A percentile compares a stretch with the other conserved stretches of the same genome.
These are phyloP conservation scores for Alternaria sp. DNA, from an alignment of 2,329 filamentous ascomycete genomes.

Conservation along the genomic window DNA sequence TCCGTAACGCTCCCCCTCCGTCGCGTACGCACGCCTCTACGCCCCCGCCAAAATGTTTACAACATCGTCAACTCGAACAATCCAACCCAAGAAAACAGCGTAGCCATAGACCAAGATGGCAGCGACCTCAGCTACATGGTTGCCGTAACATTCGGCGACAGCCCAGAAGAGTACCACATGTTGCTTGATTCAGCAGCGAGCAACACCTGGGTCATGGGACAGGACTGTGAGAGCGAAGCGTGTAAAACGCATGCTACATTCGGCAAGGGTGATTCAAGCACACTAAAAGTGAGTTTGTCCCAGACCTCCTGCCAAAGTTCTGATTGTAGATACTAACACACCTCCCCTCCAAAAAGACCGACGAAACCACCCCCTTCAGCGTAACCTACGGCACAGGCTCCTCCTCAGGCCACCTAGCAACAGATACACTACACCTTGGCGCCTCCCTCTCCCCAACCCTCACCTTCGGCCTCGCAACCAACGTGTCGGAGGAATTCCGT, in stretches of 20 bases:
- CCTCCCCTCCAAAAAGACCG: constrained; percentile 46
- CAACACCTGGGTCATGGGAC: constrained; percentile 85
- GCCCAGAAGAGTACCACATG: constrained; percentile 61
- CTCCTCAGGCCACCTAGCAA: constrained; percentile 71
- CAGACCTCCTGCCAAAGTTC: background rate
- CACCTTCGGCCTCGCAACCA: constrained; percentile 75
- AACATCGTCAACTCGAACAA: constrained; percentile 50
- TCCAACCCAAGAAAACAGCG: constrained; percentile 55
- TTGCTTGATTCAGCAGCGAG: constrained; percentile 64
- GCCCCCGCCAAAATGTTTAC: constrained; percentile 59
- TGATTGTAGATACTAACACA: background rate
- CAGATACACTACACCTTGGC: constrained; percentile 73
- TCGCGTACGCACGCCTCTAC: constrained; percentile 42
- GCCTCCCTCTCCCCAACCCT: constrained; percentile 70
- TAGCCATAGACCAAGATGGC: constrained; percentile 63
- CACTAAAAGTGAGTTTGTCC: constrained; percentile 56
- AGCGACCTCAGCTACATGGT: constrained; percentile 64
- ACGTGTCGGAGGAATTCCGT: constrained; percentile 76
- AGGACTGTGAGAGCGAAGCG: constrained; percentile 69
- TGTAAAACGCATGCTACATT: constrained; percentile 77
- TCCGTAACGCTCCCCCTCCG: constrained; percentile 42
- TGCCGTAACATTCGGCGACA: constrained; percentile 59
- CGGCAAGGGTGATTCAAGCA: constrained; percentile 70
- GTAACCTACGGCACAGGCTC: constrained; percentile 81
- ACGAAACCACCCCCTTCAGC: constrained; percentile 62